Evolutionary conservation across 345 rosid species (phyloP).

Genomic region (Trapa bicornis): DNA sequence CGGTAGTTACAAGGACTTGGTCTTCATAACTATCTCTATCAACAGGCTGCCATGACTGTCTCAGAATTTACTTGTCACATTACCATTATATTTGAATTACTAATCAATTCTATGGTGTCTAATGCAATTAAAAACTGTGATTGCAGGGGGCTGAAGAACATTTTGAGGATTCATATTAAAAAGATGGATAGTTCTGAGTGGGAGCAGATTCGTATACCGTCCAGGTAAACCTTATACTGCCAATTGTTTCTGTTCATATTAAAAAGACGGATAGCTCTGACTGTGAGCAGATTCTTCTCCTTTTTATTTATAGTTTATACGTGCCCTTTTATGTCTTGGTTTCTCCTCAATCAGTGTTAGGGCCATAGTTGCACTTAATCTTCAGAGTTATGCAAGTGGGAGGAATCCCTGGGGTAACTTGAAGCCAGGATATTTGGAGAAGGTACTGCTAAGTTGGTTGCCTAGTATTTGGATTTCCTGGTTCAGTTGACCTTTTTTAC

Average conservation of each 20-base stretch:
- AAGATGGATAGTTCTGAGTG: constrained; percentile 75
- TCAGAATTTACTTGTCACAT: not conserved
- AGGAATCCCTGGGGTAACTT: constrained; percentile 92
- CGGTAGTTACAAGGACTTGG: not conserved
- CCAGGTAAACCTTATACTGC: constrained; percentile 37
- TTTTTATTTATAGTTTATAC: not conserved
- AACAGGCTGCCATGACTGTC: not conserved
- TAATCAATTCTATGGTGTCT: not conserved
- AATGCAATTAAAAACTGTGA: not conserved
- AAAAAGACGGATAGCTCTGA: too few species aligned
- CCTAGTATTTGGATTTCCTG: not conserved
- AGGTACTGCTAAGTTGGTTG: constrained; percentile 26
- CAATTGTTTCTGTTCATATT: not conserved
- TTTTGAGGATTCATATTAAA: constrained; percentile 63
- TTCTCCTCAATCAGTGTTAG: constrained; percentile 44
- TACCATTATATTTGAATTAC: not conserved
- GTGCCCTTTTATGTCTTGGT: not conserved
- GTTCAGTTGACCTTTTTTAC: not conserved
- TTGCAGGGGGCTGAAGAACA: constrained; percentile 82
- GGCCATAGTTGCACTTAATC: constrained; percentile 86
- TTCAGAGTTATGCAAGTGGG: constrained; percentile 89
- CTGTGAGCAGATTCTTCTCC: not conserved
- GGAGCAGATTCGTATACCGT: constrained; percentile 83
- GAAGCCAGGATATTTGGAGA: constrained; percentile 71
- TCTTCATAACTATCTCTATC: not conserved